Evolutionary conservation across 2,329 filamentous ascomycete genomes (phyloP), one percentile per base, ranked within the genome.

Genomic region (Anthostomella pinea): DNA sequence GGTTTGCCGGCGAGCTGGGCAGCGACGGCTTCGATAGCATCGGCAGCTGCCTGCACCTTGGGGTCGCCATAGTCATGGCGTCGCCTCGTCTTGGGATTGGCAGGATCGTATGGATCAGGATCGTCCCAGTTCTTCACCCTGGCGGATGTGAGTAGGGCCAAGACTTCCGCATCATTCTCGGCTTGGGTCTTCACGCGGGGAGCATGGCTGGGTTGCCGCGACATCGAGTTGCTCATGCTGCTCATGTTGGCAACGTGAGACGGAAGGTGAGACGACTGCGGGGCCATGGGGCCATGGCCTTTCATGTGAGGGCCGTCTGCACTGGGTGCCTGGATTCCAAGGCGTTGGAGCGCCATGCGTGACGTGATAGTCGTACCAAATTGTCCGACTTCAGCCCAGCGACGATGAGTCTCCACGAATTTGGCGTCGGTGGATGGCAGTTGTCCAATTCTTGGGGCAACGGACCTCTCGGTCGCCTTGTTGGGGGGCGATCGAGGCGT

Each of bases 401-500:
- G 69, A 21, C 62, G 59, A 33, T 71, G 68, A 6, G 75, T 60
- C 49, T 80, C 76, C 6, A 68, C 60, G 13, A 68, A 66, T 36
- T 66, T 68, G 5, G 62, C 41, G 3, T 65, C 64, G 11, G 65
- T 59, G 7, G 58, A 48, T 1, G 69, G 66, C 8, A 75, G 53
- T 20, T 63, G 52, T 10, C 48, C 57, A 4, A 59, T 53, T 38
- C 58, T 66, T 17, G 44, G 45, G 25, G 41, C 51, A 30, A 19
- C 54, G 48, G 8, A 40, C 24, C 20, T 45, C 42, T 42, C 45
- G 38, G 23, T 38, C 3, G 49, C 41, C 46, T 69, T 68, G 6
- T 53, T 59, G 2, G 58, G 57, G 0, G 77, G 76, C 9, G 75
- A 79, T 50, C 73, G 74, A 9, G 77, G 75, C 3, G 73, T 73